These are phyloP conservation scores for Fusarium sp. DNA, from an alignment of 2,329 filamentous ascomycete species.

Conservation along the genomic window DNA sequence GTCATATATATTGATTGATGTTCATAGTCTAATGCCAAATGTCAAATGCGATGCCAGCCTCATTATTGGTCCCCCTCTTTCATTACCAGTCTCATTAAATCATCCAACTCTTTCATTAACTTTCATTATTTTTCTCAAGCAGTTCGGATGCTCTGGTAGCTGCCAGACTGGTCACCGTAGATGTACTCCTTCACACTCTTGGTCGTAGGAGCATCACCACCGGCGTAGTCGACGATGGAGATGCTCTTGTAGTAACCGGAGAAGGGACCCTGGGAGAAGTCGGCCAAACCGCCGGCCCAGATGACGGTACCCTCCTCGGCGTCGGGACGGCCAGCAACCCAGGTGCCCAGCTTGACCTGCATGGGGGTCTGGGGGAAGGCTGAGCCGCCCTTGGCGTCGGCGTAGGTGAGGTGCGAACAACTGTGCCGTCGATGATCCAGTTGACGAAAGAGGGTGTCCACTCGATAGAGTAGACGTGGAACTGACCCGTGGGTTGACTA, in stretches of 20 bases:
- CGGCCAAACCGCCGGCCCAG: slow-evolving; percentile 72
- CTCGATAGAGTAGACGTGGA: slow-evolving; percentile 75
- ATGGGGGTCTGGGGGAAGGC: slow-evolving; percentile 80
- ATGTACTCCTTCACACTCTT: slow-evolving; percentile 56
- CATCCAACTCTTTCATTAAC: background rate
- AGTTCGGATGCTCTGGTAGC: slow-evolving; percentile 57
- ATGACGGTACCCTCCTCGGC: slow-evolving; percentile 77
- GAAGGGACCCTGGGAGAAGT: slow-evolving; percentile 59
- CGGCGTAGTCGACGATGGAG: slow-evolving; percentile 58
- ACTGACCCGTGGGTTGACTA: slow-evolving; percentile 59
- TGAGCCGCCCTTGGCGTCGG: slow-evolving; percentile 67
- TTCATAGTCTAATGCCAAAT: background rate
- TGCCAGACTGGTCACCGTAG: slow-evolving; percentile 56
- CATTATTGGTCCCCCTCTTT: slow-evolving; percentile 18
- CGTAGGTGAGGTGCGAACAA: slow-evolving; percentile 72
- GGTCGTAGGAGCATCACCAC: slow-evolving; percentile 47
- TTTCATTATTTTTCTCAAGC: background rate
- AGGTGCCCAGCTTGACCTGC: slow-evolving; percentile 76
- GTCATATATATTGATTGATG: slow-evolving; percentile 1
- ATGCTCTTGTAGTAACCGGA: slow-evolving; percentile 59
- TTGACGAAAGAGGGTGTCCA: slow-evolving; percentile 73
- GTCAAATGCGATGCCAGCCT: background rate
- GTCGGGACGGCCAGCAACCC: slow-evolving; percentile 67
- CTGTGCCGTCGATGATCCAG: slow-evolving; percentile 73
- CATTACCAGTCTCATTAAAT: slow-evolving; percentile 8